phyloP scores from a whole-genome alignment of 768 basidiomycete species.

The Kwoniella newhampshirensis region DNA sequence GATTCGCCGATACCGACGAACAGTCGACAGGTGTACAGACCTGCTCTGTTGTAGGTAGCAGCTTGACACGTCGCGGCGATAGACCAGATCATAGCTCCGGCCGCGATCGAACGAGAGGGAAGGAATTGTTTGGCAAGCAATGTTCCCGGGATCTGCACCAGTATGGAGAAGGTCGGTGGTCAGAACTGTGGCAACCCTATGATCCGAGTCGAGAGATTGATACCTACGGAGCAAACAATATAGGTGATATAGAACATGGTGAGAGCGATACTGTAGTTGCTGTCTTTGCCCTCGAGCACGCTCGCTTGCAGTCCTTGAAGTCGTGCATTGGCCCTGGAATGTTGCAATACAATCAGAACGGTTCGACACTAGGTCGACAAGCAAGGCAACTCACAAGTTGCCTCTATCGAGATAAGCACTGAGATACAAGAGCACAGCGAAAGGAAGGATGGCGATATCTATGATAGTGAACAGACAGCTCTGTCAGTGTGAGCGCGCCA shows the following conservation, averaged over 20 bases:
- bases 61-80: conserved; percentile 54
- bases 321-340: conserved; percentile 46
- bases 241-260: conserved; percentile 54
- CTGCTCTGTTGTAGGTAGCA: conserved; percentile 46
- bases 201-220: not conserved
- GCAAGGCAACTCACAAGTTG: conserved; percentile 41
- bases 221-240: conserved; percentile 37
- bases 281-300: conserved; percentile 48
- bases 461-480: not conserved
- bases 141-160: conserved; percentile 53
- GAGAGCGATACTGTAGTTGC: conserved; percentile 52
- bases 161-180: no score
- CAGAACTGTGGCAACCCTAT: no score
- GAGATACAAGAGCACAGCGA: conserved; percentile 55
- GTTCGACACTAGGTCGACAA: not conserved
- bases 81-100: conserved; percentile 54
- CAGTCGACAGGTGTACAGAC: conserved; percentile 53
- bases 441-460: conserved; percentile 54
- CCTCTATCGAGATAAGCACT: conserved; percentile 56
- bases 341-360: no score
- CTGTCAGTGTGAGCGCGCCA: not conserved
- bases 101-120: conserved; percentile 53
- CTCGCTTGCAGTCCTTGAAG: conserved; percentile 50
- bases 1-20: conserved; percentile 53
- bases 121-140: conserved; percentile 51